Evolutionary conservation across 2,329 filamentous ascomycete genomes (phyloP).

Genomic region (Trichoderma arundinaceum): DNA sequence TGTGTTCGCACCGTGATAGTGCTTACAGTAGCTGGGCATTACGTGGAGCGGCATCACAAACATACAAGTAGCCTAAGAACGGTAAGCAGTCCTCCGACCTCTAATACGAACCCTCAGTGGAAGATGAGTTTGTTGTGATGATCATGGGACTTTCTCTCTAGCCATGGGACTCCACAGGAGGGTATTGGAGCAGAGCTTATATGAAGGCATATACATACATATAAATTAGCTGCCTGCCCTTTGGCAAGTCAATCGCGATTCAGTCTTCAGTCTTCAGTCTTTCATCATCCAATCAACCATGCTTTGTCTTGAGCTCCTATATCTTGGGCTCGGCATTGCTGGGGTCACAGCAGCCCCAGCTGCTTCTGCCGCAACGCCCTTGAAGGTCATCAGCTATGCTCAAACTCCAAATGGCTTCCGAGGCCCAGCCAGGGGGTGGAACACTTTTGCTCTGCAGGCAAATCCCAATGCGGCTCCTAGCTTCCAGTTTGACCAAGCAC

Average conservation of each 20-base stretch:
- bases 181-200: no score
- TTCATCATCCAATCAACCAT: not conserved
- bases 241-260: not conserved
- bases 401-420: conserved; percentile 33
- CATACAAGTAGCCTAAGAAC: not conserved
- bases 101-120: not conserved
- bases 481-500: conserved; percentile 34
- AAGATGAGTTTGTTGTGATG: not conserved
- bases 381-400: conserved; percentile 34
- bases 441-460: conserved; percentile 34
- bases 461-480: conserved; percentile 26
- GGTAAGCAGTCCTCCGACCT: not conserved
- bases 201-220: no score
- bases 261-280: not conserved
- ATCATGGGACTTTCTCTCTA: not conserved
- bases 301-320: conserved; percentile 8
- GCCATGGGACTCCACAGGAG: not conserved
- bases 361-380: conserved; percentile 18
- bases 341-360: conserved; percentile 19
- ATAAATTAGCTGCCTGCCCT: not conserved
- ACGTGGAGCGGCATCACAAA: no score
- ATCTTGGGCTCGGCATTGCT: conserved; percentile 26
- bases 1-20: not conserved
- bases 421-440: conserved; percentile 34
- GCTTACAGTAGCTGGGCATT: conserved; percentile 3